Evolutionary conservation across 768 basidiomycete species (phyloP).

Genomic region (Pulveroboletus sp.): DNA sequence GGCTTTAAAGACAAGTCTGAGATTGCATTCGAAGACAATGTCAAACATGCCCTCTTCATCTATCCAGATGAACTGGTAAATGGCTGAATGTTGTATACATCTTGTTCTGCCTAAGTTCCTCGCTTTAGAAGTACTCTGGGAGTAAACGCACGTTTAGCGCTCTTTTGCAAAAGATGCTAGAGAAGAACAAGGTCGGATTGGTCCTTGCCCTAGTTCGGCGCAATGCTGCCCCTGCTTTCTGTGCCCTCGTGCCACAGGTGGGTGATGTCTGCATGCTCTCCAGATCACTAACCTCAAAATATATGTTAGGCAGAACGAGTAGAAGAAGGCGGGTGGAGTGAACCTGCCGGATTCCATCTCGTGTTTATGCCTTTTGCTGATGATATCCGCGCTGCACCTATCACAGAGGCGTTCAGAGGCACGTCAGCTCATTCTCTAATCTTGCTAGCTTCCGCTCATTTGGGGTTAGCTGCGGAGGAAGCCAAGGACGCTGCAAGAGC

Average conservation of each 20-base stretch:
- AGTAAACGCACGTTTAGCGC: constrained; percentile 91
- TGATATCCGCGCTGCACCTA: constrained; percentile 78
- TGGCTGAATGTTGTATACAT: neutral
- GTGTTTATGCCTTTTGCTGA: constrained; percentile 93
- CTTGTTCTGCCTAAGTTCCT: neutral
- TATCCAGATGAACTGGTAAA: constrained; percentile 87
- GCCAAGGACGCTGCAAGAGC: constrained; percentile 61
- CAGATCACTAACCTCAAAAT: neutral
- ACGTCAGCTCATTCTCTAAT: constrained; percentile 6
- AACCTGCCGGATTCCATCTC: constrained; percentile 89
- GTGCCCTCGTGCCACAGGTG: constrained; percentile 84
- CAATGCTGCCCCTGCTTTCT: constrained; percentile 75
- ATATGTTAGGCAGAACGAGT: constrained; percentile 56
- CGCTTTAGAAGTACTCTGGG: constrained; percentile 68
- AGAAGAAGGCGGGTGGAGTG: constrained; percentile 68
- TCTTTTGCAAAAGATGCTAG: constrained; percentile 74
- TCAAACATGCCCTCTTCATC: constrained; percentile 88
- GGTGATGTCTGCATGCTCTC: neutral
- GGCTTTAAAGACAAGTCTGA: constrained; percentile 79
- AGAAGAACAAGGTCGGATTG: constrained; percentile 80
- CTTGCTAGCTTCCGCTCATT: neutral
- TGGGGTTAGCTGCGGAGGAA: constrained; percentile 56
- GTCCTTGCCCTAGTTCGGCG: constrained; percentile 63
- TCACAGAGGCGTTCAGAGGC: constrained; percentile 65
- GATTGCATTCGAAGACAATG: constrained; percentile 80